Base-by-base conservation (phyloP, 2,329 filamentous ascomycete species). In the Diplodia mutila region DNA sequence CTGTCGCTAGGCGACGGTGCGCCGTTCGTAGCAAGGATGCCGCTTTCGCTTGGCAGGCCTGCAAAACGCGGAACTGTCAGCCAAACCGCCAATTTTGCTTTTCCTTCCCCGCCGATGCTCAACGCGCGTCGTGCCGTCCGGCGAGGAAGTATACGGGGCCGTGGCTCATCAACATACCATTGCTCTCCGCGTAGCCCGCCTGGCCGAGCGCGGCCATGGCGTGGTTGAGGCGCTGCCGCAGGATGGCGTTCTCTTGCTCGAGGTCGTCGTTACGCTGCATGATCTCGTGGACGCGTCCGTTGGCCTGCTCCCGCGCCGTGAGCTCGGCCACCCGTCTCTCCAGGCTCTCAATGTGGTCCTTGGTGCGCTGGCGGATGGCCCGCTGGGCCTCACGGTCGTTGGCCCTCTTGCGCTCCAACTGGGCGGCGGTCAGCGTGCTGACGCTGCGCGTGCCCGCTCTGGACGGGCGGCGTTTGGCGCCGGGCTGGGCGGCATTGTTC, bases 321-420 rank as follows among this genome's bases (percentile, higher is more conserved):
- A 87, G 78, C 54, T 87, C 85, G 52, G 80, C 81, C 55, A 87
- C 82, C 67, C 84, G 83, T 59, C 80, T 78, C 71, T 88, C 85
- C n/a, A 88, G 80, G 32, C 78, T 79, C 70, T 87, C 85, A 69
- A 87, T 87, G 73, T 86, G 85, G 70, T 86, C 85, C 70, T 86
- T 87, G 51, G 85, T 87, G 69, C 86, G 78, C 73, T 86, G 84
- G 34, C 86, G 83, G 70, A 87, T 88, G 59, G 85, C 85, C 70
- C 85, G 81, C 73, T 88, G 86, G 65, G 86, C 85, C 75, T 88
- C 86, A 69, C 86, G 81, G 74, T 88, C 86, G 74, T 87, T 87
- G 69, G 86, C 86, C 68, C 86, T 80, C 75, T 88, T 88, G 61
- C 86, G 79, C 72, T 87, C 86, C 59, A 88, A 78, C 72, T 87